These are phyloP conservation scores for Scenedesmus sp. DNA, from an alignment of 163 green algal genomes.

Conservation along the genomic window DNA sequence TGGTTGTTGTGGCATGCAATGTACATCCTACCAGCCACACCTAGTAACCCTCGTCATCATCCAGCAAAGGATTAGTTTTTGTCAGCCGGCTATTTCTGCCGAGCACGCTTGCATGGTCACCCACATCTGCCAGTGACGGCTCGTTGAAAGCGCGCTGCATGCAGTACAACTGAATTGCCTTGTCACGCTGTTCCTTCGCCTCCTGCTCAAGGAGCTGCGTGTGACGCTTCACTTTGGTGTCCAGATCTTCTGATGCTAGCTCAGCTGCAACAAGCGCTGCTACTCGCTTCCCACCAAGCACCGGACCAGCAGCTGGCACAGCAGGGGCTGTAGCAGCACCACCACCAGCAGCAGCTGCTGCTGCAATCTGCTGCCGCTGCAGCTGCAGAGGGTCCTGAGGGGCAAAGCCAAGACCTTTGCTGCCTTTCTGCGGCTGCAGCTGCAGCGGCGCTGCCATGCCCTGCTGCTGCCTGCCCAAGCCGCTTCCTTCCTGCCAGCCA, in stretches of 20 bases:
- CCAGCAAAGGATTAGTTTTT: constrained; percentile 57
- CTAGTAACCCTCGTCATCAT: constrained; percentile 2
- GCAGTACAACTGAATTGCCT: constrained; percentile 53
- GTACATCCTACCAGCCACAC: neutral
- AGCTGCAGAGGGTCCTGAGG: neutral
- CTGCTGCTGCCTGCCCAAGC: constrained; percentile 62
- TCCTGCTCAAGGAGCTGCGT: constrained; percentile 34
- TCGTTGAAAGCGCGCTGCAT: constrained; percentile 61
- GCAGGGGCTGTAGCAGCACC: neutral
- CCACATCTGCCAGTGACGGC: constrained; percentile 31
- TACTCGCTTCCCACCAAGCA: constrained; percentile 34
- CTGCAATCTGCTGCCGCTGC: constrained; percentile 2
- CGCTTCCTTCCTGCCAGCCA: constrained; percentile 78
- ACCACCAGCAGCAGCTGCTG: neutral
- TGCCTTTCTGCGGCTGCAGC: constrained; percentile 44
- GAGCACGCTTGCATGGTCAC: constrained; percentile 49
- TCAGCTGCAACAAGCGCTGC: constrained; percentile 45
- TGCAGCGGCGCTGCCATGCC: constrained; percentile 67
- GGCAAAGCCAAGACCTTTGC: constrained; percentile 48
- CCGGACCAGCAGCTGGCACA: neutral
- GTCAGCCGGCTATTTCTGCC: constrained; percentile 47
- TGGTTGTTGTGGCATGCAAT: too few relatives aligned
- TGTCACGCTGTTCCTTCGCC: constrained; percentile 47
- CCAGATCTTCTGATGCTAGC: constrained; percentile 49
- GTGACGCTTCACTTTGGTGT: constrained; percentile 54